Base-by-base conservation (phyloP, 345 rosid species). In the Combretum micranthum region DNA sequence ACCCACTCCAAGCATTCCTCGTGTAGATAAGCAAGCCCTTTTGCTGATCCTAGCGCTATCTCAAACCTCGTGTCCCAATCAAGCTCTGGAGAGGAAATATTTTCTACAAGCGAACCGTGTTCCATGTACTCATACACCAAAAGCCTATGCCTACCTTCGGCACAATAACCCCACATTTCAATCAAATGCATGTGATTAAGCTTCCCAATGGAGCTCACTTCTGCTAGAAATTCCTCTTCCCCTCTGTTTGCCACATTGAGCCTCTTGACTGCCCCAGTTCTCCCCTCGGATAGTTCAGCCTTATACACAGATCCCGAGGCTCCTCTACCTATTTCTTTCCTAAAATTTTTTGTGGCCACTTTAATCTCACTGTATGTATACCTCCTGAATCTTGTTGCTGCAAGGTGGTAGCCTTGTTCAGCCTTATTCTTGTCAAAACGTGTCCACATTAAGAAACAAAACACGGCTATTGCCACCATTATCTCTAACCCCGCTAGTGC, bases 1-100 rank as follows among this genome's bases (percentile, higher is more conserved):
- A 74, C 56, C 79, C 72, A 70, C n/a, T 72, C 72, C 19, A 67
- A 42, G 65, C 81, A 76, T 44, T 72, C 81, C 17, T 72, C 68
- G 15, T 76, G 77, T 12, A 76, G 58, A 54, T 76, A 76, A 18
- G 75, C 57, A 4, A 77, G 50, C 2, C 81, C 81, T 46, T 55
- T 60, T 19, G 77, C 78, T 0, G 72, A 53, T 26, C 74, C 78
- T 2, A 67, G 14, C 6, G 71, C 71, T 4, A 66, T 52, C 3
- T 59, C 47, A 8, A 15, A 53, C 64, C 71, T 62, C 43, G 32
- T 66, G 20, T 39, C 49, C 71, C 71, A 62, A 25, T 59, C 61
- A 2, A 71, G 63, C 13, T 18, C 18, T 4, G 22, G 4, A 0
- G 55, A 64, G 48, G 42, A 20, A 15, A 71, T 46, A 5, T 42